Percentiles rank a stretch among this genome's conserved stretches.
Conservation (phyloP, 2,329 filamentous ascomycete genomes). For the Aspergillus udagawae region DNA sequence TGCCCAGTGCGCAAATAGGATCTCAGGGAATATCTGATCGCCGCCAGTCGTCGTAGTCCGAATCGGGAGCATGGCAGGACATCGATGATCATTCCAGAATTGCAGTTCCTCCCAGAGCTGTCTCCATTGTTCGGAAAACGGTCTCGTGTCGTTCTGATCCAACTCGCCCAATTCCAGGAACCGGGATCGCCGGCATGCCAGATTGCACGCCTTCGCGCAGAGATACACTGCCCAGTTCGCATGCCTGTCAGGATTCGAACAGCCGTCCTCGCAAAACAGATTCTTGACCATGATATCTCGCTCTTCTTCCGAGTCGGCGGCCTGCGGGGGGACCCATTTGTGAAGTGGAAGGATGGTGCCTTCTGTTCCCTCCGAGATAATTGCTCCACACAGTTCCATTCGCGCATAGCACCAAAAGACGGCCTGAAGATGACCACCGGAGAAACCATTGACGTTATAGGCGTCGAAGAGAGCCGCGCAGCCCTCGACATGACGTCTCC, state of each 20-base stretch:
- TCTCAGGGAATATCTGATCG: conserved; percentile 45
- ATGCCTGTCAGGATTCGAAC: conserved; percentile 47
- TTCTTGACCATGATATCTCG: conserved; percentile 16
- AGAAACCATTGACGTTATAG: conserved; percentile 47
- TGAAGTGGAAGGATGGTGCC: conserved; percentile 48
- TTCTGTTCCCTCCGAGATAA: conserved; percentile 49
- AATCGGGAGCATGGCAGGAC: conserved; percentile 45
- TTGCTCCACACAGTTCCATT: conserved; percentile 52
- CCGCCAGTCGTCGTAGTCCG: conserved; percentile 36
- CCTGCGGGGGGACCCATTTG: conserved; percentile 44
- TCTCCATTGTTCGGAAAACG: conserved; percentile 43
- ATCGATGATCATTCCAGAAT: conserved; percentile 45
- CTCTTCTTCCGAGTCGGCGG: conserved; percentile 27
- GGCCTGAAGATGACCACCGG: conserved; percentile 49
- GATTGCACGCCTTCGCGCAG: conserved; percentile 48
- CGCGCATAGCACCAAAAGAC: conserved; percentile 56
- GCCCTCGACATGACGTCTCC: conserved; percentile 53
- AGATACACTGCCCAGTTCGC: conserved; percentile 59
- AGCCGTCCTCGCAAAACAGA: conserved; percentile 17
- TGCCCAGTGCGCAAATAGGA: conserved; percentile 51
- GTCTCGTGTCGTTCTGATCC: conserved; percentile 36
- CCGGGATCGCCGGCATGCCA: conserved; percentile 47
- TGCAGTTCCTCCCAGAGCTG: conserved; percentile 49
- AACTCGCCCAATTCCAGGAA: conserved; percentile 44
- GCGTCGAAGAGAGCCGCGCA: conserved; percentile 51